A percentile compares a stretch with the other conserved stretches of the same genome.
Conservation (phyloP, 768 basidiomycete species). For the Podaxis sp. region DNA sequence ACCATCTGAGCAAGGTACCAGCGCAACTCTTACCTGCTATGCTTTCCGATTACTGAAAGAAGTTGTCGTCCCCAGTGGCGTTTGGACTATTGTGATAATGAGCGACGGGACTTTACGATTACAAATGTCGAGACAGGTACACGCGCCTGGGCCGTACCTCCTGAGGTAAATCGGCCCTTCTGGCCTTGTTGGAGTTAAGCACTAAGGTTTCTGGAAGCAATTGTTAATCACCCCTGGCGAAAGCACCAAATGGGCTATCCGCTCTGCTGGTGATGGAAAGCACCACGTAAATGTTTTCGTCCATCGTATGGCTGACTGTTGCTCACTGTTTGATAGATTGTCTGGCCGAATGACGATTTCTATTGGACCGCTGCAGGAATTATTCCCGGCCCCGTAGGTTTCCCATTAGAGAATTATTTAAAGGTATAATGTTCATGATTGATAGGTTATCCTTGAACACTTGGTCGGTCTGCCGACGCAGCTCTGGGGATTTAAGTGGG, state of each 20-base stretch:
- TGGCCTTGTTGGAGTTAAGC: neutral
- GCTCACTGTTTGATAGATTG: neutral
- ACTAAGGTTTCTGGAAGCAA: neutral
- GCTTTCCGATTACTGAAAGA: neutral
- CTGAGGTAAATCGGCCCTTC: neutral
- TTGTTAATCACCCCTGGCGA: neutral
- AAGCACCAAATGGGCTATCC: neutral
- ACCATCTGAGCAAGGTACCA: neutral
- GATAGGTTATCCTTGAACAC: neutral
- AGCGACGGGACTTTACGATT: neutral
- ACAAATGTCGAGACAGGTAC: too few relatives aligned
- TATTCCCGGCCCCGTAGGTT: neutral
- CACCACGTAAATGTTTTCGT: neutral
- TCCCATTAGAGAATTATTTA: neutral
- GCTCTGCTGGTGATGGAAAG: neutral
- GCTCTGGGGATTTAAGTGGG: neutral
- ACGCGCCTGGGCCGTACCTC: neutral
- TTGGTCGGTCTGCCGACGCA: neutral
- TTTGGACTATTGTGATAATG: neutral
- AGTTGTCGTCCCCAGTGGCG: neutral
- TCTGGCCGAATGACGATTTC: neutral
- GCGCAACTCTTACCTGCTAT: neutral
- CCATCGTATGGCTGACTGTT: neutral
- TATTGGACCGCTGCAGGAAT: neutral
- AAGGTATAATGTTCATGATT: neutral